Percentiles rank a stretch among this genome's conserved stretches.
phyloP scores from a whole-genome alignment of 73 alveolate genomes.

The Tetrahymena elliotti region DNA sequence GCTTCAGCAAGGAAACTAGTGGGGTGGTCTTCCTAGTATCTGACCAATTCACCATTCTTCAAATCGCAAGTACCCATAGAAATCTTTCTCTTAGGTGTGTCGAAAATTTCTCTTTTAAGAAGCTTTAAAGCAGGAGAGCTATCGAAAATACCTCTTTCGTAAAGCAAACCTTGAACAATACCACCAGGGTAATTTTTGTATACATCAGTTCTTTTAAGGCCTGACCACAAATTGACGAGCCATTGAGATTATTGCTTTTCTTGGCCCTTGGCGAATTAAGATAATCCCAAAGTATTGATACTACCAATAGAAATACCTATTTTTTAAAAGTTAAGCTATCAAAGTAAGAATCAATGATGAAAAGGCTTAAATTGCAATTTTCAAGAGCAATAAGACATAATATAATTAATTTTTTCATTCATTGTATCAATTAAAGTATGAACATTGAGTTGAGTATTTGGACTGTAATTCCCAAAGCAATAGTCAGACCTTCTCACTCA shows the following conservation, averaged over 20 bases:
- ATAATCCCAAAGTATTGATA: conserved; percentile 43
- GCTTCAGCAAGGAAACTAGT: conserved; percentile 11
- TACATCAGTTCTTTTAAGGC: conserved; percentile 8
- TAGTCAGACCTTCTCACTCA: too few relatives aligned
- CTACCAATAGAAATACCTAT: conserved; percentile 59
- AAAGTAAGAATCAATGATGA: background rate
- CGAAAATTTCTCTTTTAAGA: background rate
- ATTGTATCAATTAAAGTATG: too few relatives aligned
- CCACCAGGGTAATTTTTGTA: conserved; percentile 48
- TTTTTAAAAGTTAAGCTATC: background rate
- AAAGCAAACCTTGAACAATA: conserved; percentile 27
- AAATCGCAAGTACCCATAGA: conserved; percentile 38
- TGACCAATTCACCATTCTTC: conserved; percentile 30
- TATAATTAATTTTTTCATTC: background rate
- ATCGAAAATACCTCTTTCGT: conserved; percentile 36
- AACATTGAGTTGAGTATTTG: too few relatives aligned
- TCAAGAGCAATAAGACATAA: background rate
- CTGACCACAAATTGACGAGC: conserved; percentile 29
- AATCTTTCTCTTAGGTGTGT: conserved; percentile 7
- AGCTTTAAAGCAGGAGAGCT: conserved; percentile 20
- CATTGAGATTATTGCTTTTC: conserved; percentile 32
- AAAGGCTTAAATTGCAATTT: too few relatives aligned
- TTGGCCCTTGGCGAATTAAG: conserved; percentile 42
- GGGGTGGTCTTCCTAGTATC: background rate
- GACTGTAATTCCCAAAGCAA: too few relatives aligned